Evolutionary conservation across 2,329 filamentous ascomycete genomes (phyloP).

Genomic region (Ophioceras dolichostomum): DNA sequence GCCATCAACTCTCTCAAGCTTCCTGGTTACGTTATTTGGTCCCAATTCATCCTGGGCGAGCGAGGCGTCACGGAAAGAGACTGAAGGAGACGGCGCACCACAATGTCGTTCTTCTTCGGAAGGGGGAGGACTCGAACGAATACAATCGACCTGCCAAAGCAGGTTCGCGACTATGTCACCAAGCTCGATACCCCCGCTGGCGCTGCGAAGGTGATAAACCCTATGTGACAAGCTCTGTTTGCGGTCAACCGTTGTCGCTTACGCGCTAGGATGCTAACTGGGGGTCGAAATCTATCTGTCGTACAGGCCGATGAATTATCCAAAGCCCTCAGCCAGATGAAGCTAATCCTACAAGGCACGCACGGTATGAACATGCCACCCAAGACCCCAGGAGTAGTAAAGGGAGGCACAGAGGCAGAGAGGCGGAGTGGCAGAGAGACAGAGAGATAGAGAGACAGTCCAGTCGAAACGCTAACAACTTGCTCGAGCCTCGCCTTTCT

Average conservation of each 20-base stretch:
- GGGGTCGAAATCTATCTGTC: no score
- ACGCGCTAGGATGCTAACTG: no score
- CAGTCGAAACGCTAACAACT: no score
- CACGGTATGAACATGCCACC: constrained; percentile 67
- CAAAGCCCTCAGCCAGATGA: constrained; percentile 81
- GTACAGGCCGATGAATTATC: constrained; percentile 73
- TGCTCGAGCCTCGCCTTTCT: no score
- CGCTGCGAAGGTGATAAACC: constrained; percentile 4
- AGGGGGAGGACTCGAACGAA: constrained; percentile 12
- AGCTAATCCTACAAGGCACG: constrained; percentile 83
- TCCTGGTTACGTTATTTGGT: no score
- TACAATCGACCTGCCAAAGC: constrained; percentile 11
- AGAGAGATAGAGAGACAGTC: no score
- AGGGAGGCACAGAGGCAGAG: no score
- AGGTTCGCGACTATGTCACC: constrained; percentile 11
- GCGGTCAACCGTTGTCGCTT: neutral
- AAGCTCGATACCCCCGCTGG: constrained; percentile 7
- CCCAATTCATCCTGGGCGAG: no score
- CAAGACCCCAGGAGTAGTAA: no score
- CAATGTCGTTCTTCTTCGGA: constrained; percentile 14
- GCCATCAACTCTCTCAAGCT: no score
- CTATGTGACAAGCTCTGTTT: neutral
- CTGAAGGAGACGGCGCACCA: constrained; percentile 1
- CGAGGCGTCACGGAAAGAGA: no score
- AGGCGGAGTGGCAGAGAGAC: no score